Conservation (phyloP, 306 rosid species). For the Pterocarpus santalinus region DNA sequence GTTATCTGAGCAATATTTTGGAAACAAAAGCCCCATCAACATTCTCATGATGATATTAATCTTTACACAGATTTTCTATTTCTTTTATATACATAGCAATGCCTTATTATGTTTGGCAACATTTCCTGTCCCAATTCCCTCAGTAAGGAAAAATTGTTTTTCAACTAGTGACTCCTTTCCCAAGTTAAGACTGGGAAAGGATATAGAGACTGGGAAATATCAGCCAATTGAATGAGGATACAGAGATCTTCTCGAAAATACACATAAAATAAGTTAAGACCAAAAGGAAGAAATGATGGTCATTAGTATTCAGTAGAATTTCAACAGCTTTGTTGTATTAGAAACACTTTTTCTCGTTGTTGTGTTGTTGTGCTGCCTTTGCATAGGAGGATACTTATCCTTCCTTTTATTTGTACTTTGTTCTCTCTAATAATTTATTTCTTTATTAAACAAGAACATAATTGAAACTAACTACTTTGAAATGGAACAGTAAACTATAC, state of each 20-base stretch:
- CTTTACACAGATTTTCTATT: constrained; percentile 18
- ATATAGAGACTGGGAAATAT: neutral
- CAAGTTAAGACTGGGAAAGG: neutral
- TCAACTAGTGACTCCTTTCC: neutral
- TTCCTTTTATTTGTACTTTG: neutral
- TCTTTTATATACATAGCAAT: constrained; percentile 1
- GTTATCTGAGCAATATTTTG: neutral
- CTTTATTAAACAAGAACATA: neutral
- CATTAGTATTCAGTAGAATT: neutral
- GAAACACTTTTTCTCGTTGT: neutral
- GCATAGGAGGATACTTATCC: neutral
- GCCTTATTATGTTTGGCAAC: neutral
- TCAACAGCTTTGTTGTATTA: neutral
- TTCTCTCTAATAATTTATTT: neutral
- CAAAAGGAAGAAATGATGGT: too few species aligned
- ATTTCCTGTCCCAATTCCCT: constrained; percentile 13
- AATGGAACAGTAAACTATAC: neutral
- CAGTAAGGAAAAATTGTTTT: constrained; percentile 5
- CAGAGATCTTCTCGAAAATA: neutral
- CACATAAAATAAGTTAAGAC: neutral
- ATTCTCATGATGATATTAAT: constrained; percentile 14
- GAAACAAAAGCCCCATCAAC: constrained; percentile 31
- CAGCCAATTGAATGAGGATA: neutral
- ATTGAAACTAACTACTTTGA: neutral
- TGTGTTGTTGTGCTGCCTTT: neutral